Evolutionary conservation across 495 filamentous ascomycete genomes (phyloP).

Genomic region (Aspergillus cavernicola): DNA sequence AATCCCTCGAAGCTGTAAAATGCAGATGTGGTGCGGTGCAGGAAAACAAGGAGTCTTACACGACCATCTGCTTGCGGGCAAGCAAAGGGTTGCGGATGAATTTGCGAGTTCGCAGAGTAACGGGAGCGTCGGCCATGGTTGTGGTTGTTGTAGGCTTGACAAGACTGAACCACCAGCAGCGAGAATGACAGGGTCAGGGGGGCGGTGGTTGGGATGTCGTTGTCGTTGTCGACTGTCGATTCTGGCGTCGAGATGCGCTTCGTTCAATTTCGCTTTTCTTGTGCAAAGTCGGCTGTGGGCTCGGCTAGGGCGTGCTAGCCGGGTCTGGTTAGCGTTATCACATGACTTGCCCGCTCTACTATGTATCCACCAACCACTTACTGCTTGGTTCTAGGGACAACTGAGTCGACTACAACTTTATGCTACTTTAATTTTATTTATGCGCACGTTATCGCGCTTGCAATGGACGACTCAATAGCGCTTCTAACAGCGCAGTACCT

Average conservation of each 20-base stretch:
- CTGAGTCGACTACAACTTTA: not conserved
- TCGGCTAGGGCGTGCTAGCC: constrained; percentile 43
- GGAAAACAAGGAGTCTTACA: constrained; percentile 63
- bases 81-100: constrained; percentile 99
- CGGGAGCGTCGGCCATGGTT: constrained; percentile 87
- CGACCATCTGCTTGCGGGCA: constrained; percentile 99
- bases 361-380: not conserved
- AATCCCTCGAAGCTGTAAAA: not conserved
- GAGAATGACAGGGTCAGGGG: constrained; percentile 18
- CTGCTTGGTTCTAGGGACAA: no score
- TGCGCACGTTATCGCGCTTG: not conserved
- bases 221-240: constrained; percentile 24
- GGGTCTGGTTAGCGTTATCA: constrained; percentile 13
- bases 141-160: constrained; percentile 37
- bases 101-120: constrained; percentile 99
- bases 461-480: constrained; percentile 10
- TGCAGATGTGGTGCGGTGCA: not conserved
- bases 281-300: constrained; percentile 35
- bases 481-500: constrained; percentile 56
- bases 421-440: not conserved
- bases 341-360: not conserved
- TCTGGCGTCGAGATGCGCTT: constrained; percentile 24
- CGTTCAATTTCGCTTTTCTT: constrained; percentile 33
- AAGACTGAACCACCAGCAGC: constrained; percentile 19
- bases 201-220: constrained; percentile 21